Conservation (phyloP, 352 stramenopile species). For the Elongisporangium prolatum region DNA sequence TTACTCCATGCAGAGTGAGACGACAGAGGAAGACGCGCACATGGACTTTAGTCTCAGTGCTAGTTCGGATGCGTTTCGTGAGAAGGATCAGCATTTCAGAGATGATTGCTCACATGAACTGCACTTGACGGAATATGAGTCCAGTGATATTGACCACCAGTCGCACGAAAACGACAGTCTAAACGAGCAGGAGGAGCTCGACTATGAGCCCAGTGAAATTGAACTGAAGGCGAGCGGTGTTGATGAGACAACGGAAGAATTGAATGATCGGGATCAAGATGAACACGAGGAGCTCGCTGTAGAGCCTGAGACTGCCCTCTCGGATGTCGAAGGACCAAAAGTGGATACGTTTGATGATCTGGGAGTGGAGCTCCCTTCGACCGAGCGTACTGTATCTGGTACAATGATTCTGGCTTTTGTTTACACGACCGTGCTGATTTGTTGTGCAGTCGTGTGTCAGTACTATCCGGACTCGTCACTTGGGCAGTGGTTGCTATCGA, state of each 20-base stretch:
- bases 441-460: conserved; percentile 15
- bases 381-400: neutral
- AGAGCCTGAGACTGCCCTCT: neutral
- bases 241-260: neutral
- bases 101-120: neutral
- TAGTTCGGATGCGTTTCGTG: neutral
- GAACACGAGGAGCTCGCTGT: neutral
- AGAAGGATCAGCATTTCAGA: neutral
- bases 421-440: conserved; percentile 6
- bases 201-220: neutral
- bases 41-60: neutral
- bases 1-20: neutral
- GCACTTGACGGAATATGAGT: neutral
- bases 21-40: neutral
- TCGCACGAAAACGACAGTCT: neutral
- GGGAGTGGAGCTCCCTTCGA: neutral
- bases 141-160: neutral
- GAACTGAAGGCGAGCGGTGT: neutral
- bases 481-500: neutral
- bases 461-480: conserved; percentile 13
- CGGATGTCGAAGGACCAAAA: neutral
- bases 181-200: neutral
- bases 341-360: neutral
- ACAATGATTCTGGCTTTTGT: conserved; percentile 6
- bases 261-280: neutral